These are phyloP conservation scores for Toxoplasma gondii DNA, from an alignment of 169 alveolate species.

Conservation along the genomic window DNA sequence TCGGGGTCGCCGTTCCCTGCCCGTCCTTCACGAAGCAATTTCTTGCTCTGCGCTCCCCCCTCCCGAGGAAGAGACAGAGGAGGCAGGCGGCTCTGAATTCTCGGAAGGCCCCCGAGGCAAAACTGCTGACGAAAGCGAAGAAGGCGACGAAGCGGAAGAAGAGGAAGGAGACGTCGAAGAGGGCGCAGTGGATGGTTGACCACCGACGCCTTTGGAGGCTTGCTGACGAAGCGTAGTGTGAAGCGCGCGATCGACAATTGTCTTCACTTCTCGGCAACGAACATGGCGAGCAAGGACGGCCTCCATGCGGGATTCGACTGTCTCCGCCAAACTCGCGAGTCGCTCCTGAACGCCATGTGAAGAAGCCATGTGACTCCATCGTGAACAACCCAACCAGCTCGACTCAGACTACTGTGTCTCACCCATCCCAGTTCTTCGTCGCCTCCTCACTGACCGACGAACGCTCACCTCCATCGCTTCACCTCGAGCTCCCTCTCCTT, in stretches of 20 bases:
- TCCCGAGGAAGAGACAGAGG: too few species aligned
- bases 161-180: background rate
- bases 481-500: too few species aligned
- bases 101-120: background rate
- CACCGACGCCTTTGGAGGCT: background rate
- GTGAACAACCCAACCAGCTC: background rate
- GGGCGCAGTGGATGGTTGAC: background rate
- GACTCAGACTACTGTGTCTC: too few species aligned
- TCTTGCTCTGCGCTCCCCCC: too few species aligned
- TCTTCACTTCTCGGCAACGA: conserved; percentile 42
- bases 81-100: too few species aligned
- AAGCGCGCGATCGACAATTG: conserved; percentile 23
- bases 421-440: too few species aligned
- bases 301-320: conserved; percentile 38
- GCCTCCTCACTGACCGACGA: too few species aligned
- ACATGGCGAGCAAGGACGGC: conserved; percentile 31
- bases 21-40: too few species aligned
- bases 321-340: conserved; percentile 11
- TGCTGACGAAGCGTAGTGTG: background rate
- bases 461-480: too few species aligned
- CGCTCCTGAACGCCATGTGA: conserved; percentile 14
- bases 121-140: background rate
- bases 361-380: background rate
- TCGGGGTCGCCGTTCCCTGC: too few species aligned
- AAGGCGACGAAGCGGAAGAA: background rate